These are phyloP conservation scores for Ophiognomonia clavigignenti-juglandacearum DNA, from an alignment of 2,329 filamentous ascomycete species.

Conservation along the genomic window DNA sequence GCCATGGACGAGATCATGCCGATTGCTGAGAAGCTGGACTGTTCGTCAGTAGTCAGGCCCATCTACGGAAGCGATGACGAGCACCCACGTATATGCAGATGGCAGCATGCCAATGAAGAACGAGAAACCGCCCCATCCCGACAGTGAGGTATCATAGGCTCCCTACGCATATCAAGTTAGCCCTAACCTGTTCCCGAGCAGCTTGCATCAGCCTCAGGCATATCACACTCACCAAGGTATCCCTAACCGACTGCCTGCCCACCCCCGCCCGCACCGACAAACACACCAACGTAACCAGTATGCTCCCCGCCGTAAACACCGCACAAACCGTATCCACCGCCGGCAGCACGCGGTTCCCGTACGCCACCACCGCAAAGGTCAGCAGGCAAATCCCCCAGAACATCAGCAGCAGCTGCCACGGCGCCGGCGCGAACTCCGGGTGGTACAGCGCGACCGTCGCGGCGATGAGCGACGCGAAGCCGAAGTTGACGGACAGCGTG, in stretches of 20 bases:
- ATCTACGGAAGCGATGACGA: neutral
- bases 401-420: constrained; percentile 57
- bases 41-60: neutral
- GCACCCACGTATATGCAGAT: constrained; percentile 45
- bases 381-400: constrained; percentile 56
- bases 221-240: constrained; percentile 38
- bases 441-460: constrained; percentile 49
- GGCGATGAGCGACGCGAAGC: constrained; percentile 49
- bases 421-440: constrained; percentile 43
- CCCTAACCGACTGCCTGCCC: constrained; percentile 45
- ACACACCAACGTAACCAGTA: constrained; percentile 52
- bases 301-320: constrained; percentile 49
- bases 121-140: constrained; percentile 54
- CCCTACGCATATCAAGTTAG: constrained; percentile 23
- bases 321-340: constrained; percentile 53
- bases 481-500: constrained; percentile 49
- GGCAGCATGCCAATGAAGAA: constrained; percentile 61
- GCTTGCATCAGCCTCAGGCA: neutral
- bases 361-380: constrained; percentile 50
- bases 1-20: constrained; percentile 61
- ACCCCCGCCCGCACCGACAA: constrained; percentile 49
- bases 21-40: constrained; percentile 46
- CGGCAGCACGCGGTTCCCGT: constrained; percentile 53
- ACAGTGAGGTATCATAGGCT: constrained; percentile 49
- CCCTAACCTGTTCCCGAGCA: neutral